These are phyloP conservation scores for Citrus sinensis DNA, from an alignment of 345 rosid species.

Conservation along the genomic window DNA sequence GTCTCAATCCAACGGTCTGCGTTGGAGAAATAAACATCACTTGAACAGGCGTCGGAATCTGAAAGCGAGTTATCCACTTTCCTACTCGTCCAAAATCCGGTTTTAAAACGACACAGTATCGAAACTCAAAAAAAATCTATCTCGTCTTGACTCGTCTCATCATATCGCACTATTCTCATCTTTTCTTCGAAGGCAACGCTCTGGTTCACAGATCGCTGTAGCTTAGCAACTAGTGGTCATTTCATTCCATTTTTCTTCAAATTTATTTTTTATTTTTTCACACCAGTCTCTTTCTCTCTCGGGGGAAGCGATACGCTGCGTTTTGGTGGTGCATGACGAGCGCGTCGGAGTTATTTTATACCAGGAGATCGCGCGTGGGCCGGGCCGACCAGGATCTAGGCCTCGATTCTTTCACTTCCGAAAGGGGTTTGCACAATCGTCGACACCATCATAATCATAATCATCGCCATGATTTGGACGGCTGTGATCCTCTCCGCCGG, in stretches of 20 bases:
- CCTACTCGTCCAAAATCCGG: background rate
- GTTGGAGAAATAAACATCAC: background rate
- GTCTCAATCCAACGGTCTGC: background rate
- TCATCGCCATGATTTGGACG: constrained; percentile 59
- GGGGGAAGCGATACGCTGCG: background rate
- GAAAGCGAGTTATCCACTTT: background rate
- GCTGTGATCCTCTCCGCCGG: constrained; percentile 56
- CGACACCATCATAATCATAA: constrained; percentile 32
- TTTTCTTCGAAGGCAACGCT: background rate
- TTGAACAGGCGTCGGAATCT: background rate
- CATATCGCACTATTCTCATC: background rate
- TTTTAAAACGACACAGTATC: background rate
- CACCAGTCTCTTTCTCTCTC: background rate
- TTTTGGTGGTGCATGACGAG: constrained; percentile 68
- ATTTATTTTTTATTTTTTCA: background rate
- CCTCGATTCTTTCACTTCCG: constrained; percentile 31
- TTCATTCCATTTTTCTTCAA: background rate
- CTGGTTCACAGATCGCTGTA: background rate
- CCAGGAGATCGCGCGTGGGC: constrained; percentile 68
- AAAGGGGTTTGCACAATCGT: constrained; percentile 43
- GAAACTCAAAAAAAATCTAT: background rate
- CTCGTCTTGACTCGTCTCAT: background rate
- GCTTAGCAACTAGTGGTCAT: background rate
- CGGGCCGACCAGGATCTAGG: constrained; percentile 46
- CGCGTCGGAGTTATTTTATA: constrained; percentile 83